Evolutionary conservation across 352 stramenopile species (phyloP).

Genomic region (Aphanomyces euteiches): DNA sequence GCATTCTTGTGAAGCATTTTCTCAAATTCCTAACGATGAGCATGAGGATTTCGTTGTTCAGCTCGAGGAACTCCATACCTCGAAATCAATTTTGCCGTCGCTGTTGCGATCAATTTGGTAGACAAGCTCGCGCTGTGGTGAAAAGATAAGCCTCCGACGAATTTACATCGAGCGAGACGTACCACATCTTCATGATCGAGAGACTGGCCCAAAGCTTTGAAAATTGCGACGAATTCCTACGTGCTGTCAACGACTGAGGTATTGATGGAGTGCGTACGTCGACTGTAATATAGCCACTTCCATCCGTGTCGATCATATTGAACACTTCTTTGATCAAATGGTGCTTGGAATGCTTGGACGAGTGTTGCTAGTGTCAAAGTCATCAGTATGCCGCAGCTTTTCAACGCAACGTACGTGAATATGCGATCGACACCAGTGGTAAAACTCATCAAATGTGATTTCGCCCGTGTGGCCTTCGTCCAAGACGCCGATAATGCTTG

Average conservation of each 20-base stretch:
- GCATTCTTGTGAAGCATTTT: slow-evolving; percentile 75
- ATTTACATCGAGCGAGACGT: slow-evolving; percentile 30
- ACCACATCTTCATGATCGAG: slow-evolving; percentile 65
- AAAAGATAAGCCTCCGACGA: neutral
- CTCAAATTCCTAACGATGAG: slow-evolving; percentile 42
- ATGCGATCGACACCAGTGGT: slow-evolving; percentile 61
- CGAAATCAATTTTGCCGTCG: slow-evolving; percentile 69
- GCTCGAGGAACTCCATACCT: slow-evolving; percentile 24
- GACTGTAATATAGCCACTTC: slow-evolving; percentile 62
- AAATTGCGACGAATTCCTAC: slow-evolving; percentile 62
- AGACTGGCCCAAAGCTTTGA: slow-evolving; percentile 61
- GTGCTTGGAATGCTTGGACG: slow-evolving; percentile 45
- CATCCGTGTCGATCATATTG: slow-evolving; percentile 58
- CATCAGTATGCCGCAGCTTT: too few species aligned
- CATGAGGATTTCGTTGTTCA: neutral
- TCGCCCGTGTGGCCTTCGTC: slow-evolving; percentile 37
- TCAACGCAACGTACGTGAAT: slow-evolving; percentile 40
- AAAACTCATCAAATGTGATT: slow-evolving; percentile 65
- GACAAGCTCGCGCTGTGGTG: slow-evolving; percentile 46
- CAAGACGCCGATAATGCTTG: slow-evolving; percentile 55
- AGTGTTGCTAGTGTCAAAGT: slow-evolving; percentile 1
- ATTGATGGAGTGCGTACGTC: slow-evolving; percentile 28
- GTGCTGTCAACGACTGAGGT: neutral
- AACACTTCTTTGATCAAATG: slow-evolving; percentile 73
- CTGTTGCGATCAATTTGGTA: slow-evolving; percentile 74